Conservation (phyloP, 2,329 filamentous ascomycete species). For the Verticillium nubilum region DNA sequence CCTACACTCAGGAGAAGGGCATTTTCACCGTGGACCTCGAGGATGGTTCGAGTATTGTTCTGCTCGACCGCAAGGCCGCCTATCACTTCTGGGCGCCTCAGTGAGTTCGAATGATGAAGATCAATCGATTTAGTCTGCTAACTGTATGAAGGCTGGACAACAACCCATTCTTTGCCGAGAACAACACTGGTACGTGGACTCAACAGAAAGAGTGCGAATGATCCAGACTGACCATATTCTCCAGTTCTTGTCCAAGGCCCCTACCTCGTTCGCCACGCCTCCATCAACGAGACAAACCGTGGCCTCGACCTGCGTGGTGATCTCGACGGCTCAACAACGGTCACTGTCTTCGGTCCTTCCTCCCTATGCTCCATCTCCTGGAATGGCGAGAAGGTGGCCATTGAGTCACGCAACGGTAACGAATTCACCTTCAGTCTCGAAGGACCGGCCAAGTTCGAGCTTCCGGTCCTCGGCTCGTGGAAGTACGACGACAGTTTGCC, state of each 20-base stretch:
- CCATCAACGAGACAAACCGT: slow-evolving; percentile 22
- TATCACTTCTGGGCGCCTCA: slow-evolving; percentile 54
- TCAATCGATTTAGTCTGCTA: neutral
- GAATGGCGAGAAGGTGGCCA: slow-evolving; percentile 38
- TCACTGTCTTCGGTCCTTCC: slow-evolving; percentile 43
- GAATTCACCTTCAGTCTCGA: slow-evolving; percentile 20
- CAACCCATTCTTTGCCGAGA: neutral
- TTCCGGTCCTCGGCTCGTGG: slow-evolving; percentile 39
- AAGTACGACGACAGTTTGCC: slow-evolving; percentile 42
- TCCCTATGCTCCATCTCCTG: slow-evolving; percentile 39
- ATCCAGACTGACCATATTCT: neutral
- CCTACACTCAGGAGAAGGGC: slow-evolving; percentile 43
- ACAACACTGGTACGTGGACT: neutral
- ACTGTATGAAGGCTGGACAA: neutral
- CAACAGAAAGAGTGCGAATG: neutral
- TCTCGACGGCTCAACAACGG: slow-evolving; percentile 28
- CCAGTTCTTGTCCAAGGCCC: slow-evolving; percentile 46
- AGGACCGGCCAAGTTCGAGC: slow-evolving; percentile 20
- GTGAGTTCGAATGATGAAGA: neutral
- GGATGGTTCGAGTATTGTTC: slow-evolving; percentile 41
- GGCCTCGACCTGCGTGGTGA: slow-evolving; percentile 40
- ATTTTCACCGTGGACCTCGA: slow-evolving; percentile 39
- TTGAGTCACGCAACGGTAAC: slow-evolving; percentile 19
- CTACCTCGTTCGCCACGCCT: slow-evolving; percentile 43
- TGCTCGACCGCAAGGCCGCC: slow-evolving; percentile 48